Conservation (phyloP, 176 grass and related monocot species). For the Cocos nucifera region DNA sequence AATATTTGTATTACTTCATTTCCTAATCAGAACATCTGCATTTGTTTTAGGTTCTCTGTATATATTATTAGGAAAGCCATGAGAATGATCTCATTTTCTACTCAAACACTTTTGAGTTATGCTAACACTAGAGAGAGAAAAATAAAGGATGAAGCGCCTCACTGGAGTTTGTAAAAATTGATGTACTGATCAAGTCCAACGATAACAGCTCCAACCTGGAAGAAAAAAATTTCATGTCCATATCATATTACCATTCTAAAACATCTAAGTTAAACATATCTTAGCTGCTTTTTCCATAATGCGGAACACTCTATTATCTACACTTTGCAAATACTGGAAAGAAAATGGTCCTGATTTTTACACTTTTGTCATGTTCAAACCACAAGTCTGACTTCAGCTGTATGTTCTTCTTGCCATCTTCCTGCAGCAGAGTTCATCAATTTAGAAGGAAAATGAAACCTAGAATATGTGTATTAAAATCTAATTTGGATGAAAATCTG, state of each 20-base stretch:
- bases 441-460: slow-evolving; percentile 5
- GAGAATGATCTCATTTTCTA: no score
- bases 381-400: slow-evolving; percentile 54
- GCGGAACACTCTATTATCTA: no score
- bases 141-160: slow-evolving; percentile 21
- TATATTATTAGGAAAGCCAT: no score
- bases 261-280: no score
- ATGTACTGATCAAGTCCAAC: slow-evolving; percentile 95
- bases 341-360: slow-evolving; percentile 23
- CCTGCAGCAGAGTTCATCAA: slow-evolving; percentile 39
- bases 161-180: slow-evolving; percentile 97
- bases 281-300: no score
- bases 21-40: no score
- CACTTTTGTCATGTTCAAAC: slow-evolving; percentile 84
- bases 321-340: no score
- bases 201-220: slow-evolving; percentile 85
- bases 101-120: background rate
- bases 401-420: slow-evolving; percentile 76
- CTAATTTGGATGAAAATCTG: background rate
- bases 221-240: slow-evolving; percentile 10
- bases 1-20: no score
- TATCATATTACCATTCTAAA: background rate
- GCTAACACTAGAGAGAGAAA: slow-evolving; percentile 9
- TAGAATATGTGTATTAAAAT: no score
- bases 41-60: no score